Evolutionary conservation across 2,329 filamentous ascomycete species (phyloP), one percentile per base, ranked within the genome.

Genomic region (Fusarium xylarioides): DNA sequence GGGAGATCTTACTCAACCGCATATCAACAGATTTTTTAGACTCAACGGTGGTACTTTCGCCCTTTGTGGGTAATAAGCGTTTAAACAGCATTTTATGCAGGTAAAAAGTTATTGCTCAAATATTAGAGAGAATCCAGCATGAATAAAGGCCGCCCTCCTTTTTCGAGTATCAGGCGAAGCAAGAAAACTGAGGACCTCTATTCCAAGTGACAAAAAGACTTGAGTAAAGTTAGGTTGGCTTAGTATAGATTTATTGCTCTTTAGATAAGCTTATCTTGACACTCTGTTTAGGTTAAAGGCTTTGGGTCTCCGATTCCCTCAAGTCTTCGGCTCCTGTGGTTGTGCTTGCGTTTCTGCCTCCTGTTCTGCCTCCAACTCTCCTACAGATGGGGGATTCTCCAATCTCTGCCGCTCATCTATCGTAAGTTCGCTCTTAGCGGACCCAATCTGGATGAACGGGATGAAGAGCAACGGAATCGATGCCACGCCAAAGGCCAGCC

Each of bases 371-470:
- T 43, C 74, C 38, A 43, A 49, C 19, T 68, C 73, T 63, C 54
- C 63, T 26, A 46, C 26, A 19, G 54, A 55, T 30, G 37, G 46
- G 58, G 68, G 70, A 26, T 65, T 68, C 28, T 76, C 76, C 15
- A 78, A 59, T 43, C 67, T 68, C 34, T 75, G 66, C 11, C 76
- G 68, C 63, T 78, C 76, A 26, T 78, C 76, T 9, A 78, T 38
- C 1, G 76, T 78, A 38, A 78, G 68, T 15, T 77, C 76, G 60
- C 76, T 78, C 68, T 76, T 78, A n/a, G 76, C 75, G 19, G 72
- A 71, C 12, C 76, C 76, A 30, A 78, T 78, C 14, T 58, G 68
- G n/a, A 77, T 55, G 32, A 78, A 78, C 0, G 66, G 70, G 11
- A 76, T 53, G 8, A 78, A 56, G 11, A 78, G 38, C 9, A 78